phyloP scores from a whole-genome alignment of 495 filamentous ascomycete species.

The Hypoxylon intermedium region DNA sequence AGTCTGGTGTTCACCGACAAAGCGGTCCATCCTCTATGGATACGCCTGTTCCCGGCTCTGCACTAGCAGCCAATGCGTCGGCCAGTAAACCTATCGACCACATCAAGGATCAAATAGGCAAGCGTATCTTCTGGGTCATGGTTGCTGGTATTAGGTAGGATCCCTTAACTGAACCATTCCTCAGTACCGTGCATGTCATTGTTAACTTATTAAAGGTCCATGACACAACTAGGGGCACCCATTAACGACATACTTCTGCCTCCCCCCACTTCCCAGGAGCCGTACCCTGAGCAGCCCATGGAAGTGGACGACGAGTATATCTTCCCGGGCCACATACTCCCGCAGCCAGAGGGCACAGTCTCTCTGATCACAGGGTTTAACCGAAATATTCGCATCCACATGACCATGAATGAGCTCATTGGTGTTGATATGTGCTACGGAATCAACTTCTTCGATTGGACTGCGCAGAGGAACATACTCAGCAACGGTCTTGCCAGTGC shows the following conservation, averaged over 20 bases:
- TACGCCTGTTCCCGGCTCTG: constrained; percentile 6
- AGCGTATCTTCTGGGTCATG: constrained; percentile 80
- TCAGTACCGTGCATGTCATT: constrained; percentile 1
- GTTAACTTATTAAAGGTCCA: constrained; percentile 51
- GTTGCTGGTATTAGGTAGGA: constrained; percentile 68
- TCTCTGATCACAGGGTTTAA: constrained; percentile 78
- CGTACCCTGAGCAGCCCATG: constrained; percentile 79
- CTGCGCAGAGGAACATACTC: constrained; percentile 69
- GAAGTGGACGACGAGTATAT: constrained; percentile 85
- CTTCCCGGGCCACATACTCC: constrained; percentile 63
- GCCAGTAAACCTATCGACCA: constrained; percentile 61
- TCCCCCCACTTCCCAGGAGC: constrained; percentile 72
- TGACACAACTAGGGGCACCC: constrained; percentile 72
- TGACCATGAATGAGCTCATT: constrained; percentile 70
- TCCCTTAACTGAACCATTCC: not conserved
- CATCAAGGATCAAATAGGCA: constrained; percentile 77
- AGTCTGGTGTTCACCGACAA: constrained; percentile 56
- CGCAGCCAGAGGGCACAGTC: constrained; percentile 66
- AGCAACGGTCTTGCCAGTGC: constrained; percentile 65
- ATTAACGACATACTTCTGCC: constrained; percentile 70
- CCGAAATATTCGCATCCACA: constrained; percentile 73
- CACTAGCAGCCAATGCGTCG: constrained; percentile 21
- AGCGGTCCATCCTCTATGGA: constrained; percentile 8
- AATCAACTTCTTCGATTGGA: constrained; percentile 72
- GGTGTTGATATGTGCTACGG: constrained; percentile 79